Conservation (phyloP, 495 filamentous ascomycete species). For the Lasiosphaeria miniovina region DNA sequence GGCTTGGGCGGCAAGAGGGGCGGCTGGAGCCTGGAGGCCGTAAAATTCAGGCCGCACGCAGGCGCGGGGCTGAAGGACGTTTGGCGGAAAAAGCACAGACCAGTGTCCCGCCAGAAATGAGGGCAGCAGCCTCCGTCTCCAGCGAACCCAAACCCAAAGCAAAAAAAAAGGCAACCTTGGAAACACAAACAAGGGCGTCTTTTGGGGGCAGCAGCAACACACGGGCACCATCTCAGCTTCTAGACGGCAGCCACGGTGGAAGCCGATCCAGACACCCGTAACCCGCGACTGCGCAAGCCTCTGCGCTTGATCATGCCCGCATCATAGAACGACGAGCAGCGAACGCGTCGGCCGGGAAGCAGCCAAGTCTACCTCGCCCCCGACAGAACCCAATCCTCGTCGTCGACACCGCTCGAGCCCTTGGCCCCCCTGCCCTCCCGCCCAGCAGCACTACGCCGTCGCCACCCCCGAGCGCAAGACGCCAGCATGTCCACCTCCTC, state of each 20-base stretch:
- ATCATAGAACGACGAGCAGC: slow-evolving; percentile 22
- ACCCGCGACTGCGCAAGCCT: slow-evolving; percentile 8
- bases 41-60: slow-evolving; percentile 5
- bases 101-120: slow-evolving; percentile 23
- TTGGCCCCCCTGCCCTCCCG: background rate
- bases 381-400: background rate
- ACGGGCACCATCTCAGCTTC: background rate
- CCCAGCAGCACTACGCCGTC: slow-evolving; percentile 7
- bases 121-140: slow-evolving; percentile 20
- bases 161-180: slow-evolving; percentile 1
- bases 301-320: slow-evolving; percentile 26
- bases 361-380: background rate
- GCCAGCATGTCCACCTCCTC: slow-evolving; percentile 65
- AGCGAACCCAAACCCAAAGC: slow-evolving; percentile 20
- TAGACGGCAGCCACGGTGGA: background rate
- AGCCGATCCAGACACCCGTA: background rate
- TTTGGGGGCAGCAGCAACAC: slow-evolving; percentile 1
- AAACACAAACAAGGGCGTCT: background rate
- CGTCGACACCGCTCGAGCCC: too few relatives aligned
- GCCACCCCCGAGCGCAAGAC: background rate
- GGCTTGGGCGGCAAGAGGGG: too few relatives aligned
- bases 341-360: slow-evolving; percentile 21
- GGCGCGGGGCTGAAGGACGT: slow-evolving; percentile 12
- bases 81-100: slow-evolving; percentile 17
- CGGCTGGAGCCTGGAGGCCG: too few relatives aligned